Evolutionary conservation across 164 flowering plant genomes (phyloP), one percentile per base, ranked within the genome.

Genomic region (Magnolia kwangsiensis): DNA sequence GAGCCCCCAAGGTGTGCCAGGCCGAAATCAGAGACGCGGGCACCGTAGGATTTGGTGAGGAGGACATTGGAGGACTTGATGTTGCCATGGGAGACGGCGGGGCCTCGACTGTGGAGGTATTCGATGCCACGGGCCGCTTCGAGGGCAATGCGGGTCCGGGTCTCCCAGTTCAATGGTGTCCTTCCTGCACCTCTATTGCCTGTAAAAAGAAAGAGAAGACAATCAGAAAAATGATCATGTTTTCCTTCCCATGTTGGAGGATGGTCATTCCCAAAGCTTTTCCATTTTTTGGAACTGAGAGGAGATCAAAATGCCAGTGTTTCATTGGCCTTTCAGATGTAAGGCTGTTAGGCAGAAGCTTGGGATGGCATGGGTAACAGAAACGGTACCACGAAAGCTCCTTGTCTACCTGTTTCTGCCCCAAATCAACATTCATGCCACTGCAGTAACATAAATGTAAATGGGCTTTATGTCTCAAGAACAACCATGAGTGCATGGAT

Each of bases 61-160:
- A 95, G 95, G 73, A 95, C 78, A 64, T 95, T 95, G 65, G 98
- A 92, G 4, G 98, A 89, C 80, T 92, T 95, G 77, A 95, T 90
- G 88, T 90, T 95, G 65, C 98, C 97, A 78, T 95, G 98, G 76
- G 94, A 89, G 64, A 74, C 67, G 23, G 75, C 78, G 11, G 95
- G 76, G 58, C 92, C 90, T 55, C 78, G 88, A 2, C 87, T 82
- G 50, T 95, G 98, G 68, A 95, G 84, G 85, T 87, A 90, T 29
- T 86, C 81, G 59, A 95, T 88, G 19, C 89, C 96, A 37, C 90
- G 88, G 24, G 94, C 94, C 24, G 95, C 95, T 66, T 95, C 95
- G 45, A 93, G 91, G 50, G 98, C 97, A 74, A 95, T 90, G 77
- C 81, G 70, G 0, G 90, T 86, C 75, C 98, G 86, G 14, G 91